Evolutionary conservation across 345 rosid genomes (phyloP).

Genomic region (Populus tremula): DNA sequence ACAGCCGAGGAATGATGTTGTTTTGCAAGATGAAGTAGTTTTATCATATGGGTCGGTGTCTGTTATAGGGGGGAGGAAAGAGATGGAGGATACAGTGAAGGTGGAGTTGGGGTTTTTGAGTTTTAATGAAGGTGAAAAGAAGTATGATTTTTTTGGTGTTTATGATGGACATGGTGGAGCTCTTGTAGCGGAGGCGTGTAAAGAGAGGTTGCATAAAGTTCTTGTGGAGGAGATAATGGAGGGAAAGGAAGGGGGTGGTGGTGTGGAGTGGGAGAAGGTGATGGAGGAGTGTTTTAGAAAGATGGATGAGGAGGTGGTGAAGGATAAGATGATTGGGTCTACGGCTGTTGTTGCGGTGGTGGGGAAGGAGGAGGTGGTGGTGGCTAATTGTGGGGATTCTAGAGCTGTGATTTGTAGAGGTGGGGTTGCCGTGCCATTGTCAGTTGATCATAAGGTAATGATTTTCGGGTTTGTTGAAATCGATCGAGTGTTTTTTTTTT

Average conservation of each 20-base stretch:
- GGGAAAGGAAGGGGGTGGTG: slow-evolving; percentile 2
- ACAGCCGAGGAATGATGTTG: slow-evolving; percentile 9
- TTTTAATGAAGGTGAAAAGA: slow-evolving; percentile 13
- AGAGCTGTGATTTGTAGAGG: slow-evolving; percentile 41
- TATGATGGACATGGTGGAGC: slow-evolving; percentile 75
- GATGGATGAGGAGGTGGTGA: slow-evolving; percentile 45
- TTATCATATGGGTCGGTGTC: slow-evolving; percentile 45
- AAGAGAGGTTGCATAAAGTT: slow-evolving; percentile 50
- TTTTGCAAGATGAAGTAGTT: slow-evolving; percentile 21
- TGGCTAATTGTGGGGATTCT: slow-evolving; percentile 51
- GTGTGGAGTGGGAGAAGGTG: slow-evolving; percentile 46
- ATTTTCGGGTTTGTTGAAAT: too few species aligned
- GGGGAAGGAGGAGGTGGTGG: slow-evolving; percentile 34
- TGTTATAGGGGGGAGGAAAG: slow-evolving; percentile 58
- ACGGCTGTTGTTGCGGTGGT: slow-evolving; percentile 52
- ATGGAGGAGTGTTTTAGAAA: slow-evolving; percentile 47
- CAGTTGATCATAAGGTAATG: slow-evolving; percentile 46
- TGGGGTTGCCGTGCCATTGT: slow-evolving; percentile 39
- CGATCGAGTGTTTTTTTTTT: too few species aligned
- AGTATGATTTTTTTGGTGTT: slow-evolving; percentile 55
- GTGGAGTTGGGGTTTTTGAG: slow-evolving; percentile 43
- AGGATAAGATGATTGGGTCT: slow-evolving; percentile 36
- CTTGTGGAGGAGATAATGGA: slow-evolving; percentile 38
- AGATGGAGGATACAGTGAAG: slow-evolving; percentile 65
- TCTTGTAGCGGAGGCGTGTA: slow-evolving; percentile 58